Evolutionary conservation across 768 basidiomycete species (phyloP), one percentile per base, ranked within the genome.

Genomic region (Russula olivacea): DNA sequence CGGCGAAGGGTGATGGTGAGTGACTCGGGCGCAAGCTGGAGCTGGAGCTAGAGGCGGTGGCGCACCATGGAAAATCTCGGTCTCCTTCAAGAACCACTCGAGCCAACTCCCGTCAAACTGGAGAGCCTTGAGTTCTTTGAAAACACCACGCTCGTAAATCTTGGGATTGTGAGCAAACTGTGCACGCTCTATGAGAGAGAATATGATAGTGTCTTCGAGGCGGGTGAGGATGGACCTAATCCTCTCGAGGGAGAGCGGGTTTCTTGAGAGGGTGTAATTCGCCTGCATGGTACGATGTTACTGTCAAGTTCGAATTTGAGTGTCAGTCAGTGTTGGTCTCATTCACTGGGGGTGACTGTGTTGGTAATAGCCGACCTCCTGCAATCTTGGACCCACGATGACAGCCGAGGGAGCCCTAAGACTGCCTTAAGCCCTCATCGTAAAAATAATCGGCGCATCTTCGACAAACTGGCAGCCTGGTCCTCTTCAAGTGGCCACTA

Each of bases 181-280:
- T 0, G 95, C 96, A 19, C 97, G 84, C 73, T 99, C 97, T 70
- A 99, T 99, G 61, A 98, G 82, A 55, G 84, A 87, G 74, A 99
- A 99, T 74, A 98, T 98, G 78, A 99, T 98, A 23, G 96, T 99
- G 69, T 99, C 97, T 72, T 99, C 97, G 25, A 99, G 84, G 30
- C 97, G 83, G 66, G 81, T 86, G 17, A 99, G 79, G 52, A 94
- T 89, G 23, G 85, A 85, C 61, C 97, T 81, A 69, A 99, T 98
- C 64, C 85, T 80, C 52, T 93, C 89, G n/a, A 96, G 78, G 21
- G 88, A 90, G 15, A 98, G 81, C 1, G 94, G 91, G 72, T 95
- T 87, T 34, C 77, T 72, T 41, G 80, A 80, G 66, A 83, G 78
- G 74, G 83, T 83, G 66, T 88, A 90, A 71, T 93, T 94, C 62